Evolutionary conservation across 495 filamentous ascomycete genomes (phyloP).

Genomic region (Lepidopterella palustris): DNA sequence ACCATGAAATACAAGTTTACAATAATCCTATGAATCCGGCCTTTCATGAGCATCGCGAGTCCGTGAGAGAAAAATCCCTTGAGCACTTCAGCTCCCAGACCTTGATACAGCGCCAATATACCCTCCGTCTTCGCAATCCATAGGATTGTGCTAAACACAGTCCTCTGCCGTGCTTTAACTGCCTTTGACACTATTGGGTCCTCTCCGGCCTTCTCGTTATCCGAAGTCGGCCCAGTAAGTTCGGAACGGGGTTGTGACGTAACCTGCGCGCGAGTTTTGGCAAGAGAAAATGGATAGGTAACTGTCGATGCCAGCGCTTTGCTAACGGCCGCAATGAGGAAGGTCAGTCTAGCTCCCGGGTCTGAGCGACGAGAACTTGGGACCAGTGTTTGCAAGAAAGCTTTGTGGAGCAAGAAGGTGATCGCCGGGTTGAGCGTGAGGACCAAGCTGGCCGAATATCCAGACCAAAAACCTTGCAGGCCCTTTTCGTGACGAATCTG

Average conservation of each 20-base stretch:
- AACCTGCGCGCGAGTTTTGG: conserved; percentile 67
- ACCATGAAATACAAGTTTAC: conserved; percentile 57
- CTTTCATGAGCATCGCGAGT: conserved; percentile 84
- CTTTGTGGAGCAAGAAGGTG: conserved; percentile 76
- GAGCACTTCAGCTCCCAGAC: conserved; percentile 66
- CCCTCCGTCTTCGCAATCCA: conserved; percentile 64
- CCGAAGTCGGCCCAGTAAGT: conserved; percentile 8
- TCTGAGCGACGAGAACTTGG: conserved; percentile 45
- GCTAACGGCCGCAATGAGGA: conserved; percentile 73
- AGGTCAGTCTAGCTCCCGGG: conserved; percentile 48
- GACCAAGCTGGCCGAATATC: conserved; percentile 74
- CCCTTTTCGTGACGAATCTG: conserved; percentile 67
- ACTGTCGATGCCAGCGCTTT: conserved; percentile 73
- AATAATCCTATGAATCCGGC: conserved; percentile 67
- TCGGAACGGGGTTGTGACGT: conserved; percentile 17
- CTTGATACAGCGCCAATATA: conserved; percentile 64
- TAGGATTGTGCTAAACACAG: conserved; percentile 57
- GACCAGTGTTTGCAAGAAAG: conserved; percentile 55
- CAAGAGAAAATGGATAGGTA: conserved; percentile 82
- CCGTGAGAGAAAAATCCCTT: conserved; percentile 86
- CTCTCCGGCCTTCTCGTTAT: conserved; percentile 11
- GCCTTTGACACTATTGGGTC: neutral
- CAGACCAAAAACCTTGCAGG: conserved; percentile 76
- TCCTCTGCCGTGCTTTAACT: conserved; percentile 34
- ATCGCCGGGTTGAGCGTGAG: conserved; percentile 81